Percentiles rank a stretch among this genome's conserved stretches.
Conservation (phyloP, 2,329 filamentous ascomycete genomes). For the Sarocladiaceae sp. region DNA sequence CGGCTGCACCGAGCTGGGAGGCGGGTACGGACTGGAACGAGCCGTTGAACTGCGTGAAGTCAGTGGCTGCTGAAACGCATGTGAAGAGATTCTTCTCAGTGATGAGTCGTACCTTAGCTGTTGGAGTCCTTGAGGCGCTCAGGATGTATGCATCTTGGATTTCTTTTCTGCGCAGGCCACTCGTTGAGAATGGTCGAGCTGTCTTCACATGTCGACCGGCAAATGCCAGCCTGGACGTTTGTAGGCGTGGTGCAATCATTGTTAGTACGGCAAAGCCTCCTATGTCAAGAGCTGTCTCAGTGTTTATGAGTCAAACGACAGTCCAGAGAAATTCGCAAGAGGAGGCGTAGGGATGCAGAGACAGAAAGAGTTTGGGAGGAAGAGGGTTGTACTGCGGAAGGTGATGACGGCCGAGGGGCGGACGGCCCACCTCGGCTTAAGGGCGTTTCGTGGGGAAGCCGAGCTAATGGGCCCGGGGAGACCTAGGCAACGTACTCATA, state of each 20-base stretch:
- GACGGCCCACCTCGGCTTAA: conserved; percentile 34
- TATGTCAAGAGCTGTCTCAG: neutral
- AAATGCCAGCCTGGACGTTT: conserved; percentile 28
- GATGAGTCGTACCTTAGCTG: conserved; percentile 63
- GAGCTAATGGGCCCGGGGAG: neutral
- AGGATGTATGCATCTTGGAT: conserved; percentile 91
- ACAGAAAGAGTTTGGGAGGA: conserved; percentile 7
- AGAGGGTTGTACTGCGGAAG: conserved; percentile 7
- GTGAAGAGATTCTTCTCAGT: neutral
- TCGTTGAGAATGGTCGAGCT: conserved; percentile 41
- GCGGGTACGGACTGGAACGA: conserved; percentile 77
- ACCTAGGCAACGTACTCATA: neutral
- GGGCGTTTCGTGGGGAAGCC: conserved; percentile 13
- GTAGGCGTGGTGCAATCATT: conserved; percentile 27
- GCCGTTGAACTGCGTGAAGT: conserved; percentile 75
- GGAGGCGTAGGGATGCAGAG: conserved; percentile 7
- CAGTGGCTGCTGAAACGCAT: no score
- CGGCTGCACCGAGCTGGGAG: conserved; percentile 80
- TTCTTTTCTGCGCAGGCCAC: conserved; percentile 48
- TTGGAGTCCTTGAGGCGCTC: conserved; percentile 83
- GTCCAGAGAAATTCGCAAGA: neutral
- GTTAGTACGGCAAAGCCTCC: conserved; percentile 3
- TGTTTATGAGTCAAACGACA: neutral
- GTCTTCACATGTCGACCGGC: conserved; percentile 33
- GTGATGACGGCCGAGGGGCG: conserved; percentile 8